A percentile compares a stretch with the other conserved stretches of the same genome.
Conservation (phyloP, 306 rosid genomes). For the Malus fusca region DNA sequence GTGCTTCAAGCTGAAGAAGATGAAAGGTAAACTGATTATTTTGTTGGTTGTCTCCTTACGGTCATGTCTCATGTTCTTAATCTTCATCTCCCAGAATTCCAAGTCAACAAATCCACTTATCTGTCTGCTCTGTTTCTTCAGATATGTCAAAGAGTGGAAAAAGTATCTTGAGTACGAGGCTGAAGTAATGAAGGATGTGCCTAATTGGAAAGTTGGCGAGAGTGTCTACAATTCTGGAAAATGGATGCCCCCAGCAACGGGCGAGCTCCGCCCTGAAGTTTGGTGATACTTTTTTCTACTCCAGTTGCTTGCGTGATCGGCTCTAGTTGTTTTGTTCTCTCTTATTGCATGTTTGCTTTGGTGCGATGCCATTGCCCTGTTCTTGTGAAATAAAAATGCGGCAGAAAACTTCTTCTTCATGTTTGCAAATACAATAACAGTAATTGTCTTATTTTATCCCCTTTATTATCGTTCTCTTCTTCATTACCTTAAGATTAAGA, state of each 20-base stretch:
- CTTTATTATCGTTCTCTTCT: not conserved
- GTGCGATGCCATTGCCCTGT: constrained; percentile 14
- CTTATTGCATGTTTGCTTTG: constrained; percentile 22
- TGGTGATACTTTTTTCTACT: constrained; percentile 56
- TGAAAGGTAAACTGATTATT: constrained; percentile 55
- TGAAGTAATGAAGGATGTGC: constrained; percentile 96
- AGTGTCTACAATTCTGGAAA: constrained; percentile 84
- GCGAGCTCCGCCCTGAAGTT: constrained; percentile 89
- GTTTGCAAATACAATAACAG: constrained; percentile 13
- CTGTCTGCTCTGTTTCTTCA: constrained; percentile 19
- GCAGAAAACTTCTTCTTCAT: constrained; percentile 16
- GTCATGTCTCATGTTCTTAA: not conserved
- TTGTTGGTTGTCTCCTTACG: constrained; percentile 1
- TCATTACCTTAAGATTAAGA: not conserved
- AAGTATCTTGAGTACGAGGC: constrained; percentile 95
- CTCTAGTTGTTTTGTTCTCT: constrained; percentile 13
- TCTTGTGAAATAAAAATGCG: constrained; percentile 50
- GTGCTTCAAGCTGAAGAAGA: constrained; percentile 98
- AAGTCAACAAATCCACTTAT: not conserved
- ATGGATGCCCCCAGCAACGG: constrained; percentile 96
- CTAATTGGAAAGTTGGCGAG: constrained; percentile 98
- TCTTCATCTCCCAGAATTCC: not conserved
- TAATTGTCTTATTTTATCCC: not conserved
- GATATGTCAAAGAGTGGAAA: constrained; percentile 96
- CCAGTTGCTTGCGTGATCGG: not conserved